Percentiles rank a stretch among this genome's conserved stretches.
phyloP scores from a whole-genome alignment of 192 early-diverging fungal genomes.

The Umbelopsis isabellina region DNA sequence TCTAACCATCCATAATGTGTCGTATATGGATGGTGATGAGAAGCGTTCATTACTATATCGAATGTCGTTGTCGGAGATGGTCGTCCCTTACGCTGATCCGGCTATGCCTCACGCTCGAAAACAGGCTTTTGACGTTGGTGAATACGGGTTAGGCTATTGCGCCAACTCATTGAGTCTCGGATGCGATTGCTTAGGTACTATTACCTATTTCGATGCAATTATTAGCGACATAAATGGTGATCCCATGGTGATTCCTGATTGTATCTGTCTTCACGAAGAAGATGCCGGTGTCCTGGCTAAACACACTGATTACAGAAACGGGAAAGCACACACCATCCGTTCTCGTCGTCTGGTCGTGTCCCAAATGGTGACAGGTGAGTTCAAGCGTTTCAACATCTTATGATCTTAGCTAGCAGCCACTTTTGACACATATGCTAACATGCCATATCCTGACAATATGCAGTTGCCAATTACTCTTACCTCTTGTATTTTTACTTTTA shows the following conservation, averaged over 20 bases:
- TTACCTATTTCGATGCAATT: conserved; percentile 45
- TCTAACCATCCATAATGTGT: conserved; percentile 43
- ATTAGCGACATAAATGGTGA: conserved; percentile 42
- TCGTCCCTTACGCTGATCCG: conserved; percentile 46
- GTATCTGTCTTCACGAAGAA: conserved; percentile 48
- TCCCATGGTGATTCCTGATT: conserved; percentile 38
- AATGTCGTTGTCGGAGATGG: conserved; percentile 46
- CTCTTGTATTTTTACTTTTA: conserved; percentile 45
- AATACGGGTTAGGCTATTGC: conserved; percentile 46
- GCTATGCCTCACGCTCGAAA: conserved; percentile 35
- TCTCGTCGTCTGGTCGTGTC: conserved; percentile 40
- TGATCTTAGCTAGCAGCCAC: background rate
- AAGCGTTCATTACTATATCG: conserved; percentile 42
- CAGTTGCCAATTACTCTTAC: conserved; percentile 48
- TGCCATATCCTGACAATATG: no score
- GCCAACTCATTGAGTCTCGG: conserved; percentile 41
- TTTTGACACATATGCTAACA: background rate
- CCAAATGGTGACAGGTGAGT: conserved; percentile 45
- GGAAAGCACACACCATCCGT: conserved; percentile 39
- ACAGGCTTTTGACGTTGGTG: conserved; percentile 48
- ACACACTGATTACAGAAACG: conserved; percentile 45
- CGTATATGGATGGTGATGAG: conserved; percentile 41
- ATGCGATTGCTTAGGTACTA: conserved; percentile 47
- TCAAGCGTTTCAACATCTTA: background rate
- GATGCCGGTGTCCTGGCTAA: conserved; percentile 42